phyloP scores from a whole-genome alignment of 495 filamentous ascomycete genomes.

The Penicillium bialowiezense region DNA sequence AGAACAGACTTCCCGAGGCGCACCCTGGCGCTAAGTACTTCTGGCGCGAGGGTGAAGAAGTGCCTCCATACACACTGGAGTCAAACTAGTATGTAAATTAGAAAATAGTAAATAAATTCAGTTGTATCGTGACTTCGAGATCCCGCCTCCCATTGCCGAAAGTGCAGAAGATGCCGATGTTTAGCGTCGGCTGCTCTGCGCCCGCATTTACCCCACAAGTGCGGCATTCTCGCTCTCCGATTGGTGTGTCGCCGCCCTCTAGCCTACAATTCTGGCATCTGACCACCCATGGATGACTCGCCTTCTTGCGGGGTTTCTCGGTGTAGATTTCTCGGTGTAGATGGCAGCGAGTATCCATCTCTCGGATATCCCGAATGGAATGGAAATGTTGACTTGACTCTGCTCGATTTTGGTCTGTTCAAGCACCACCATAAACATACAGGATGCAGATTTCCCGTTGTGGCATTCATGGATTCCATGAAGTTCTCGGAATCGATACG shows the following conservation, averaged over 20 bases:
- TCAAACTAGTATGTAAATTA: constrained; percentile 3
- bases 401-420: too few species aligned
- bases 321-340: not conserved
- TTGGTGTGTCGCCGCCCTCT: not conserved
- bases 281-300: not conserved
- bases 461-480: constrained; percentile 31
- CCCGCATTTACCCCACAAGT: not conserved
- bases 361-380: not conserved
- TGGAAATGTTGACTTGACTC: too few species aligned
- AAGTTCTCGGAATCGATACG: constrained; percentile 25
- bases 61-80: constrained; percentile 27
- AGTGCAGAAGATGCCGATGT: not conserved
- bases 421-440: too few species aligned
- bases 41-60: constrained; percentile 38
- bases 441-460: constrained; percentile 21
- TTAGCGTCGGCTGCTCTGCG: not conserved
- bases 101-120: not conserved
- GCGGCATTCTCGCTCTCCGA: not conserved
- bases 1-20: constrained; percentile 35
- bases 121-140: too few species aligned
- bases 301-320: constrained; percentile 1
- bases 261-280: not conserved
- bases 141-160: not conserved
- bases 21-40: constrained; percentile 46
- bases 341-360: not conserved